phyloP scores from a whole-genome alignment of 108 stramenopile genomes.

The Pseudonitzschia pungens region DNA sequence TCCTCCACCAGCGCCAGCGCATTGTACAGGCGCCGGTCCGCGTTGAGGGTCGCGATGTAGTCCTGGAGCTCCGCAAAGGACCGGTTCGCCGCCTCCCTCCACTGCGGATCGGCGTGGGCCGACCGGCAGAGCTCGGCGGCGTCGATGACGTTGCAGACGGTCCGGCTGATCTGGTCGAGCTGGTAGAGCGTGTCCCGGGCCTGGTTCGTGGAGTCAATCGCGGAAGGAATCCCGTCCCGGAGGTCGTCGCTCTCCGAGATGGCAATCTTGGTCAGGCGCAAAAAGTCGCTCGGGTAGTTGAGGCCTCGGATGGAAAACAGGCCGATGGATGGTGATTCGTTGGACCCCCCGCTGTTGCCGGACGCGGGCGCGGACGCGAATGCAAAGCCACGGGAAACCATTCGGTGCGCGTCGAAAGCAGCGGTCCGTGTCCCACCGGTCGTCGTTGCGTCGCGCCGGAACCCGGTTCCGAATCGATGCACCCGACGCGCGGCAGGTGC shows the following conservation, averaged over 20 bases:
- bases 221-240: constrained; percentile 30
- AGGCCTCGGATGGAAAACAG: constrained; percentile 72
- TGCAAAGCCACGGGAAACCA: no score
- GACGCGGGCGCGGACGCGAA: no score
- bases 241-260: constrained; percentile 58
- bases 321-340: constrained; percentile 27
- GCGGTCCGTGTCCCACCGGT: no score
- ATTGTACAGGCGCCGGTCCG: constrained; percentile 71
- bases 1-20: constrained; percentile 34
- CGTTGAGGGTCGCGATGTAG: constrained; percentile 88
- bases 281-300: constrained; percentile 60
- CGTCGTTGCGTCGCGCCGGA: no score
- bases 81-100: constrained; percentile 72
- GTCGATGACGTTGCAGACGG: constrained; percentile 94
- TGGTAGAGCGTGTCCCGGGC: constrained; percentile 60
- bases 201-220: constrained; percentile 27
- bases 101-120: constrained; percentile 70
- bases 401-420: no score
- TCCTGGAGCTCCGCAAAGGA: constrained; percentile 77
- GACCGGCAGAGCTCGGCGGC: constrained; percentile 92
- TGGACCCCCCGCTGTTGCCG: no score
- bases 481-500: no score
- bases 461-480: no score
- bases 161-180: constrained; percentile 85
- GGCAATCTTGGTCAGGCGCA: constrained; percentile 55